Percentiles rank a stretch among this genome's conserved stretches.
phyloP scores from a whole-genome alignment of 2,329 filamentous ascomycete species.

The Setomelanomma holmii region DNA sequence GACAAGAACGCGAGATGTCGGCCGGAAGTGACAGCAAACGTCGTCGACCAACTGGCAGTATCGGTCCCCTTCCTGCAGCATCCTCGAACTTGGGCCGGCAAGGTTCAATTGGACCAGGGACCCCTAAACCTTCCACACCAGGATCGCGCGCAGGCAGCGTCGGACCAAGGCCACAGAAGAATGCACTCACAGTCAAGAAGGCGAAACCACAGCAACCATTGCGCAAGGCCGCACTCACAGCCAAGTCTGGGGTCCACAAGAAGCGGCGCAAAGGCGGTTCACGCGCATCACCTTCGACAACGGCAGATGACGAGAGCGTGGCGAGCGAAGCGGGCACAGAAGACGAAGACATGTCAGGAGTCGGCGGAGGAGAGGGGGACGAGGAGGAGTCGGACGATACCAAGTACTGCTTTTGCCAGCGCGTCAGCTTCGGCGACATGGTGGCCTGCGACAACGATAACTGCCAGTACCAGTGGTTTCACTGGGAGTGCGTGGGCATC shows the following conservation, averaged over 20 bases:
- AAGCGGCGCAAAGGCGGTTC: constrained; percentile 48
- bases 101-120: constrained; percentile 68
- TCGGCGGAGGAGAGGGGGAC: constrained; percentile 46
- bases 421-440: constrained; percentile 86
- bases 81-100: constrained; percentile 65
- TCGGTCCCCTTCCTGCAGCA: constrained; percentile 60
- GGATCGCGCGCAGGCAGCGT: constrained; percentile 65
- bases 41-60: constrained; percentile 61
- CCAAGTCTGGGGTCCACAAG: constrained; percentile 46
- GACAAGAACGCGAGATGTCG: constrained; percentile 61
- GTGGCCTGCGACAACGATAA: constrained; percentile 85
- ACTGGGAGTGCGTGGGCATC: constrained; percentile 70
- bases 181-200: constrained; percentile 59
- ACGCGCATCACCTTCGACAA: constrained; percentile 51
- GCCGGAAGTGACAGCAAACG: constrained; percentile 64
- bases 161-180: constrained; percentile 59
- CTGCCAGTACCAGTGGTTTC: constrained; percentile 86
- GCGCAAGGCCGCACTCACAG: constrained; percentile 44
- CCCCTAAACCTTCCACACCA: constrained; percentile 65
- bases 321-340: constrained; percentile 53
- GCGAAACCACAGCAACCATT: constrained; percentile 61
- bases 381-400: constrained; percentile 79
- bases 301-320: constrained; percentile 61
- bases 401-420: constrained; percentile 82
- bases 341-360: constrained; percentile 60